Evolutionary conservation across 345 rosid species (phyloP), one percentile per base, ranked within the genome.

Genomic region (Clausena lansium): DNA sequence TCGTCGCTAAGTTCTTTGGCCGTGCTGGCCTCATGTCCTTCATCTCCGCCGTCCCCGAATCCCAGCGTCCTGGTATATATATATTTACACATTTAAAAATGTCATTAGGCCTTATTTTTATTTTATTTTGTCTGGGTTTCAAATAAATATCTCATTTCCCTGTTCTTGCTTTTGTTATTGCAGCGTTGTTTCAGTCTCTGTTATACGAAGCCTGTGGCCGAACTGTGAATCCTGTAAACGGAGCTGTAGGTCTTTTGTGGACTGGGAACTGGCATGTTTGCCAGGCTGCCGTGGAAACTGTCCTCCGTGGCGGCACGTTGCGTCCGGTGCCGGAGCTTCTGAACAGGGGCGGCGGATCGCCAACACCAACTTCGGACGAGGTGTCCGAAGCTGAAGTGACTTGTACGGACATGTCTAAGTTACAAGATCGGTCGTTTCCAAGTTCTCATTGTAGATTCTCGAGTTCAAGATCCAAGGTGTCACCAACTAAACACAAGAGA

Each of bases 1-100:
- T 93, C 82, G 97, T 96, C 39, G 98, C 99, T 80, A 96, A 94
- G 84, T 94, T 96, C 82, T 96, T 96, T 58, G 99, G 99, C 76
- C 98, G 99, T 32, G 97, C 99, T 74, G 98, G 98, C 28, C 91
- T 96, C 24, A 90, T 94, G 97, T 96, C 99, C 30, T 96, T 96
- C 85, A 94, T 96, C 81, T 90, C 99, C 67, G 90, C 94, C 78
- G 99, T 96, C 33, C 97, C 97, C 2, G 97, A 94, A 70, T 35
- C 87, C 45, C 97, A 96, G 73, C 94, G 99, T 41, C 93, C 99
- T 20, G 92, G 99, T 96, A 86, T 30, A 27, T 39, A 1, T n/a
- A 2, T 45, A 45, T 45, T 13, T 13, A 1, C 5, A 1, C 13
- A 17, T 17, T 20, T 17, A 52, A 2, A 2, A 45, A 47, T 41